Percentiles rank a stretch among this genome's conserved stretches.
Evolutionary conservation across 106 monocot genomes (phyloP).

Genomic region (Dendrobium catenatum): DNA sequence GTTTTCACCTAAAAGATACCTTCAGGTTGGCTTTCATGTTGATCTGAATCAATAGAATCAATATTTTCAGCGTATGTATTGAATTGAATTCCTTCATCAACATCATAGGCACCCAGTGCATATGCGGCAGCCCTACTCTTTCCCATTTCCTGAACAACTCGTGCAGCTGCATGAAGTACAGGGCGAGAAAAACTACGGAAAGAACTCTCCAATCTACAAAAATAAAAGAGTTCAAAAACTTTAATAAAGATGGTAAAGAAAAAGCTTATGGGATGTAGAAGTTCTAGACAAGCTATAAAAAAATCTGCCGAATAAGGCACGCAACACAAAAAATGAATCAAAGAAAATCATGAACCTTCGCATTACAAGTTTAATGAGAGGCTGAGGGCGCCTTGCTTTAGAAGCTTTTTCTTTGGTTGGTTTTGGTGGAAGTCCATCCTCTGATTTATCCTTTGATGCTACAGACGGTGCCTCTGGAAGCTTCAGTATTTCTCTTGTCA

Average conservation of each 20-base stretch:
- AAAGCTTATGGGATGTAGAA: not conserved
- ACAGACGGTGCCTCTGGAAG: conserved; percentile 95
- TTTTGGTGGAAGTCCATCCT: conserved; percentile 57
- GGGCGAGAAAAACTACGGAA: conserved; percentile 98
- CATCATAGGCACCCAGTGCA: conserved; percentile 72
- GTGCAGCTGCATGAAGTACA: conserved; percentile 91
- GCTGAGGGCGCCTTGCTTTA: conserved; percentile 82
- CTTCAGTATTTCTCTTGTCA: conserved; percentile 95
- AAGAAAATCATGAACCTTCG: conserved; percentile 62
- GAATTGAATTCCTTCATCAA: conserved; percentile 69
- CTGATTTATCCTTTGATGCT: conserved; percentile 62
- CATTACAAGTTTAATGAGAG: conserved; percentile 94
- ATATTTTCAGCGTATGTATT: conserved; percentile 63
- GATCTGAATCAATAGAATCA: conserved; percentile 64
- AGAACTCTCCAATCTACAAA: conserved; percentile 78
- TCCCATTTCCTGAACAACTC: conserved; percentile 98
- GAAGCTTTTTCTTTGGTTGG: conserved; percentile 51
- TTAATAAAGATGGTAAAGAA: not conserved
- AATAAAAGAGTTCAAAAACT: not conserved
- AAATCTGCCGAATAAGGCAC: not conserved
- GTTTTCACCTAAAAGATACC: conserved; percentile 27
- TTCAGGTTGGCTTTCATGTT: conserved; percentile 61
- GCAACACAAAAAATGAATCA: conserved; percentile 6
- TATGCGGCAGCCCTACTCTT: conserved; percentile 97
- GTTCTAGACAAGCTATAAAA: not conserved